These are phyloP conservation scores for Astrothelium subdiscretum DNA, from an alignment of 495 filamentous ascomycete species.

Conservation along the genomic window DNA sequence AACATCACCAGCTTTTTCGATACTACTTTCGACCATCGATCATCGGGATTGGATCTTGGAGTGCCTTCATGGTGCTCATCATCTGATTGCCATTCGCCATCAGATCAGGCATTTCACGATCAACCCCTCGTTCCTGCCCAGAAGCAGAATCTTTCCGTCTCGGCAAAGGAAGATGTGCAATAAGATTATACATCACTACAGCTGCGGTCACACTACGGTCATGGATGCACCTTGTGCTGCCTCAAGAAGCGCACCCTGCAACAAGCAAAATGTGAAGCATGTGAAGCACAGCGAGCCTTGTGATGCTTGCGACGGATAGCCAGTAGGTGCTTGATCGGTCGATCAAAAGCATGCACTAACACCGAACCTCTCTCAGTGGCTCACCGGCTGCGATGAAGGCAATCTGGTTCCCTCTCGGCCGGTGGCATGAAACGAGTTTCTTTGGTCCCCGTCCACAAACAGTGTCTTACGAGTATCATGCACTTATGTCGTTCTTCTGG, in stretches of 20 bases:
- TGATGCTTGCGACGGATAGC: conserved; percentile 24
- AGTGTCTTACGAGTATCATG: neutral
- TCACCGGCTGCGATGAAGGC: neutral
- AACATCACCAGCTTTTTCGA: neutral
- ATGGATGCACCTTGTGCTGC: conserved; percentile 27
- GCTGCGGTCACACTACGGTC: conserved; percentile 21
- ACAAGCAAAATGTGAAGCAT: conserved; percentile 19
- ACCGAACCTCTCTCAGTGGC: neutral
- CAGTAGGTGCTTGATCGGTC: conserved; percentile 9
- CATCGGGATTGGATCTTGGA: neutral
- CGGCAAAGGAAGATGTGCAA: conserved; percentile 23
- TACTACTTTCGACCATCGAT: neutral
- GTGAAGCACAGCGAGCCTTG: conserved; percentile 31
- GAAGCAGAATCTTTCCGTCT: neutral
- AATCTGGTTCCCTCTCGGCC: neutral
- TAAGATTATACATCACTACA: conserved; percentile 26
- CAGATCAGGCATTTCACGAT: neutral
- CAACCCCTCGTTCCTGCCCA: neutral
- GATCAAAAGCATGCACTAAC: neutral
- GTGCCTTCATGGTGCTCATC: neutral
- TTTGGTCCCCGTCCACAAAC: neutral
- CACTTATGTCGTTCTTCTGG: conserved; percentile 1
- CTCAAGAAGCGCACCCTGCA: conserved; percentile 21
- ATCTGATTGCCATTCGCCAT: neutral
- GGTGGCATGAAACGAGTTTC: neutral